phyloP scores from a whole-genome alignment of 805 yeast genomes.

The Kodamaea hsintzibuensis region DNA sequence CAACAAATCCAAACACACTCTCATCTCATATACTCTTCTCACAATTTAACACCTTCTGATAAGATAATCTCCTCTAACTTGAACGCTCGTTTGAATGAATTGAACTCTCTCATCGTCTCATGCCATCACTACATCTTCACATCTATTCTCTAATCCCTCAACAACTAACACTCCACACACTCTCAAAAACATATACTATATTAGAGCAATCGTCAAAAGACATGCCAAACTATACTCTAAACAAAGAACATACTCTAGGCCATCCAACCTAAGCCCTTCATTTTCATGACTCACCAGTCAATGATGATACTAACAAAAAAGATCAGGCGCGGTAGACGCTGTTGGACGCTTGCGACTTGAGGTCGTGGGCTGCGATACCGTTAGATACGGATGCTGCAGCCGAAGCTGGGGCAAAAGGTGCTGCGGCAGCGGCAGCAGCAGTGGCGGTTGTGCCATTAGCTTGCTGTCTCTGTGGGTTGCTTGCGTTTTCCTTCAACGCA shows the following conservation, averaged over 20 bases:
- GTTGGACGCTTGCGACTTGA: slow-evolving; percentile 5
- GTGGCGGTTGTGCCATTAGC: slow-evolving; percentile 18
- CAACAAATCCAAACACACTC: no score
- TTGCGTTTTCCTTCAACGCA: slow-evolving; percentile 89
- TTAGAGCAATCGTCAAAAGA: neutral
- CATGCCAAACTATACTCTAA: neutral
- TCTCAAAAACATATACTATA: neutral
- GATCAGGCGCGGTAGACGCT: slow-evolving; percentile 6
- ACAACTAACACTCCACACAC: neutral
- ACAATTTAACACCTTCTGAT: no score
- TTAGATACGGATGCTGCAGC: slow-evolving; percentile 4
- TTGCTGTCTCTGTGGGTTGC: slow-evolving; percentile 43
- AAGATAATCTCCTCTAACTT: no score
- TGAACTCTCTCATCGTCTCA: no score
- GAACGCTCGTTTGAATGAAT: no score
- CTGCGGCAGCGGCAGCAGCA: neutral
- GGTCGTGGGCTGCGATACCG: slow-evolving; percentile 2
- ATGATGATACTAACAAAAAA: neutral
- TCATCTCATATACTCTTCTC: no score
- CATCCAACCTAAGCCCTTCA: neutral
- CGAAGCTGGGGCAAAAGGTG: neutral
- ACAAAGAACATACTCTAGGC: neutral
- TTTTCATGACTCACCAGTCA: neutral
- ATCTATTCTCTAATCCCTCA: no score
- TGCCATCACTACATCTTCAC: no score